Conservation (phyloP, 495 filamentous ascomycete species). For the Annulohypoxylon moriforme region DNA sequence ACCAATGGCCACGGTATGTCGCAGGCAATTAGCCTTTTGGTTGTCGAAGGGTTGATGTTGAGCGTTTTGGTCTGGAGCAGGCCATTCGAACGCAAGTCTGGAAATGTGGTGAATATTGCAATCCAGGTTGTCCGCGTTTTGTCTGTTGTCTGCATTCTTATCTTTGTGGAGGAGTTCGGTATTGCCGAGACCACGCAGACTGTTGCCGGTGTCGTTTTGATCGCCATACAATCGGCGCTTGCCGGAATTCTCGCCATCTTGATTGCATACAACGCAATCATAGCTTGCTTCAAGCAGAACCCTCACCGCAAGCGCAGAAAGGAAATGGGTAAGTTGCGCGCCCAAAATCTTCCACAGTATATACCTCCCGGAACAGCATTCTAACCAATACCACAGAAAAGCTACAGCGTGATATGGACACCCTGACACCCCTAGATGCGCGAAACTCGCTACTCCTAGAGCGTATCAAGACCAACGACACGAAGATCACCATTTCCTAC, state of each 20-base stretch:
- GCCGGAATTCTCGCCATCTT: conserved; percentile 88
- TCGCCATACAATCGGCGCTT: conserved; percentile 86
- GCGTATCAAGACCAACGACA: conserved; percentile 45
- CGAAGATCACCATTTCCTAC: conserved; percentile 45
- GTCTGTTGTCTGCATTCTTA: conserved; percentile 86
- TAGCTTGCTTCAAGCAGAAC: conserved; percentile 84
- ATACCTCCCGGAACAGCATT: conserved; percentile 7
- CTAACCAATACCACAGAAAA: conserved; percentile 70
- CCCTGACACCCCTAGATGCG: conserved; percentile 88
- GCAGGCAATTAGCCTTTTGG: conserved; percentile 81
- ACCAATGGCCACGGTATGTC: conserved; percentile 86
- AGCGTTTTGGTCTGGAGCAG: conserved; percentile 82
- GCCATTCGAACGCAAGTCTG: conserved; percentile 84
- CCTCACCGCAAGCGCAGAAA: conserved; percentile 87
- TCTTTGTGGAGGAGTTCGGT: conserved; percentile 94
- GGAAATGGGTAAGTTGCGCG: conserved; percentile 75
- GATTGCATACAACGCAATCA: conserved; percentile 89
- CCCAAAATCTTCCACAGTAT: not conserved
- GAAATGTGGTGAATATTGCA: conserved; percentile 92
- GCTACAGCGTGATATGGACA: conserved; percentile 81
- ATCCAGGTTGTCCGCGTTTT: conserved; percentile 96
- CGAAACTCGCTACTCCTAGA: conserved; percentile 85
- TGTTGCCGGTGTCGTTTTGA: conserved; percentile 85
- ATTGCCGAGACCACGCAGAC: conserved; percentile 96
- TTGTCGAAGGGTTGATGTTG: conserved; percentile 79